A percentile compares a stretch with the other conserved stretches of the same genome.
These are phyloP conservation scores for Pseudonectria buxi DNA, from an alignment of 2,329 filamentous ascomycete species.

Conservation along the genomic window DNA sequence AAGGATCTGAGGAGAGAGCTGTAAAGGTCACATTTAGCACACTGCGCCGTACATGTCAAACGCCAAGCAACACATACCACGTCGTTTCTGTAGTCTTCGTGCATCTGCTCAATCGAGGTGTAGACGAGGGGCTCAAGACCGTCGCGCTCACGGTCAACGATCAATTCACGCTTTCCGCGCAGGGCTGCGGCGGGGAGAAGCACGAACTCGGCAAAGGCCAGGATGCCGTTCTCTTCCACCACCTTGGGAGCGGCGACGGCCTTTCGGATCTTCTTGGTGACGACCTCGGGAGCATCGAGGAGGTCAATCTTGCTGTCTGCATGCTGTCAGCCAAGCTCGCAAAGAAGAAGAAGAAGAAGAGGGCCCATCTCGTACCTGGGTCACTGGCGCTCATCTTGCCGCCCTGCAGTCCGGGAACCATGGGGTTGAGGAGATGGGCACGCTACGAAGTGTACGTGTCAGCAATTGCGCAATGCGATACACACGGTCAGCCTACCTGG, in stretches of 20 bases:
- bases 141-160: constrained; percentile 59
- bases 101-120: constrained; percentile 64
- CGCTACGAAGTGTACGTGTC: constrained; percentile 20
- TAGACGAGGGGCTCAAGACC: constrained; percentile 70
- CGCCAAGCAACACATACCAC: constrained; percentile 46
- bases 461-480: background rate
- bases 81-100: constrained; percentile 74
- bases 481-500: constrained; percentile 34
- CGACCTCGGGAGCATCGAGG: constrained; percentile 68
- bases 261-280: constrained; percentile 80
- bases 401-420: constrained; percentile 80
- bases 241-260: constrained; percentile 70
- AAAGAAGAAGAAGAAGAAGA: too few relatives aligned
- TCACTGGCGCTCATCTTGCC: constrained; percentile 83
- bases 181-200: constrained; percentile 71
- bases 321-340: background rate
- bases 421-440: constrained; percentile 51
- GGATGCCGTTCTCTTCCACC: constrained; percentile 77
- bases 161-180: constrained; percentile 55
- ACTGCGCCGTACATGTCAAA: background rate
- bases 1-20: constrained; percentile 74
- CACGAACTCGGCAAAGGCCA: constrained; percentile 82
- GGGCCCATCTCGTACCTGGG: constrained; percentile 47
- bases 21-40: background rate
- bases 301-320: constrained; percentile 85